Evolutionary conservation across 768 basidiomycete genomes (phyloP).

Genomic region (Tylopilus subfusipes): DNA sequence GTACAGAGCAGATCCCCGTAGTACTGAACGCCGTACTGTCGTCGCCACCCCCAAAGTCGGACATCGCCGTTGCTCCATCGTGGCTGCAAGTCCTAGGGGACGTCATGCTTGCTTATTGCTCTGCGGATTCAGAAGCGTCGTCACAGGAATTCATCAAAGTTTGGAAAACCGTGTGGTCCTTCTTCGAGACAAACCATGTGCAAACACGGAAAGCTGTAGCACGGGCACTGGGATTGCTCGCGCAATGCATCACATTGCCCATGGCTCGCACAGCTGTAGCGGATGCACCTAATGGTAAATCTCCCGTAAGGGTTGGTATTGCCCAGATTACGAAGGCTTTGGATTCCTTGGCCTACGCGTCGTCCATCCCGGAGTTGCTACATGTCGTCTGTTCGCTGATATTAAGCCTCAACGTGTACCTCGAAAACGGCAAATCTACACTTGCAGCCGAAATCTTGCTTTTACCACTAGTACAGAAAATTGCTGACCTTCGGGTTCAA

Average conservation of each 20-base stretch:
- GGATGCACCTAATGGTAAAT: conserved; percentile 44
- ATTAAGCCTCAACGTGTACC: conserved; percentile 52
- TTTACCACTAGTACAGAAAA: conserved; percentile 60
- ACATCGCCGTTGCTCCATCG: conserved; percentile 61
- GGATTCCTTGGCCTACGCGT: conserved; percentile 68
- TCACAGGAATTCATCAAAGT: conserved; percentile 54
- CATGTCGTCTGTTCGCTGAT: conserved; percentile 68
- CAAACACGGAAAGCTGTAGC: conserved; percentile 61
- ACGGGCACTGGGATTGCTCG: conserved; percentile 57
- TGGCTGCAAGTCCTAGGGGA: conserved; percentile 80
- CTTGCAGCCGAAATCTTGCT: conserved; percentile 71
- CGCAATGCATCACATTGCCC: conserved; percentile 66
- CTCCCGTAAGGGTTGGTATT: conserved; percentile 62
- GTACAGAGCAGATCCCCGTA: conserved; percentile 52
- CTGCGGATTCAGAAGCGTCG: conserved; percentile 47
- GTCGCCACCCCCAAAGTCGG: conserved; percentile 67
- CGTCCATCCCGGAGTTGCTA: conserved; percentile 78
- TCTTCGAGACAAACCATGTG: conserved; percentile 67
- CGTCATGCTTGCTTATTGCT: conserved; percentile 62
- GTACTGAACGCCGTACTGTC: conserved; percentile 67
- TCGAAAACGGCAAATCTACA: conserved; percentile 36
- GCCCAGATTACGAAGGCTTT: conserved; percentile 63
- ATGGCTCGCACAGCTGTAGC: conserved; percentile 53
- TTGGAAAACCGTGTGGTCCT: conserved; percentile 75
- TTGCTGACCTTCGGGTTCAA: conserved; percentile 71